Evolutionary conservation across 495 filamentous ascomycete species (phyloP).

Genomic region (Sporormia fimetaria): DNA sequence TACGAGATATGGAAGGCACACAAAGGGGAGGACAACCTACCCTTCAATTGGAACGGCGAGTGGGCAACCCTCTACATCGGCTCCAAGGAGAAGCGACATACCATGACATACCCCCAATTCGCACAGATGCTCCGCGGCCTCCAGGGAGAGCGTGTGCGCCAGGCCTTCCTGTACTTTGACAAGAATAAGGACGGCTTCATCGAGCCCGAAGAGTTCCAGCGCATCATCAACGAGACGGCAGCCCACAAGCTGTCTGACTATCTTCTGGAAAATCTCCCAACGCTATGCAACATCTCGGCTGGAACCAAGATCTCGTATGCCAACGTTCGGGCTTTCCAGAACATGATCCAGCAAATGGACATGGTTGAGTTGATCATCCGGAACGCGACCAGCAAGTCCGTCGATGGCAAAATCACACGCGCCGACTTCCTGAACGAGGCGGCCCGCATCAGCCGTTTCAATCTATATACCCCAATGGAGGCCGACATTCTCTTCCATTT

Average conservation of each 20-base stretch:
- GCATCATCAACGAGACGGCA: conserved; percentile 88
- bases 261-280: conserved; percentile 82
- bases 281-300: conserved; percentile 86
- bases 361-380: conserved; percentile 84
- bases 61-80: conserved; percentile 96
- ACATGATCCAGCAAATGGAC: conserved; percentile 95
- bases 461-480: conserved; percentile 95
- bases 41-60: conserved; percentile 93
- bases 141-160: conserved; percentile 87
- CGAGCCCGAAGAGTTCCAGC: conserved; percentile 88
- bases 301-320: conserved; percentile 93
- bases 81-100: conserved; percentile 67
- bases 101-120: conserved; percentile 92
- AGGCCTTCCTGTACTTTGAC: conserved; percentile 88
- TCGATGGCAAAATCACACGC: conserved; percentile 84
- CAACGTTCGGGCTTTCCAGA: conserved; percentile 94
- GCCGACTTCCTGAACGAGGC: conserved; percentile 94
- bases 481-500: conserved; percentile 99
- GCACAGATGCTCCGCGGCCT: conserved; percentile 94
- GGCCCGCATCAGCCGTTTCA: conserved; percentile 77
- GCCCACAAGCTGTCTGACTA: conserved; percentile 96
- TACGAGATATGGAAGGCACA: conserved; percentile 67
- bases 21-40: conserved; percentile 68
- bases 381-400: conserved; percentile 70
- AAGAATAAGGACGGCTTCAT: conserved; percentile 96